phyloP scores from a whole-genome alignment of 257 asterid genomes.

The Cinchona pubescens region DNA sequence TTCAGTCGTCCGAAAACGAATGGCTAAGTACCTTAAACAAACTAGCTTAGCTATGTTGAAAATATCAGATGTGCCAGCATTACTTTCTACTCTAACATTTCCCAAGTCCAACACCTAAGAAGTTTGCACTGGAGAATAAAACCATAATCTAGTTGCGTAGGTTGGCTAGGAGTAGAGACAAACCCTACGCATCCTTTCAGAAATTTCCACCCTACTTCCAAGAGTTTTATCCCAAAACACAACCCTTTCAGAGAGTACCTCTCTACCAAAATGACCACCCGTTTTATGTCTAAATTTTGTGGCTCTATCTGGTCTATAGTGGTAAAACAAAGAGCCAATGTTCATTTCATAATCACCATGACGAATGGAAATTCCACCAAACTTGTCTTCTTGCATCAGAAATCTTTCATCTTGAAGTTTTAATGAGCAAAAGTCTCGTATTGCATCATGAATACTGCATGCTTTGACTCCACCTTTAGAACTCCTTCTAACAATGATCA shows the following conservation, averaged over 20 bases:
- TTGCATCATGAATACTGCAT: conserved; percentile 1
- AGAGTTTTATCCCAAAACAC: too few species aligned
- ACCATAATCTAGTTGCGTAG: too few species aligned
- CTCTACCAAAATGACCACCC: too few species aligned
- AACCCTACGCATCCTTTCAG: too few species aligned
- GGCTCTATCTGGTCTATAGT: too few species aligned
- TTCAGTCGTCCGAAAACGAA: neutral
- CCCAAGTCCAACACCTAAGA: conserved; percentile 1
- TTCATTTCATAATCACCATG: neutral
- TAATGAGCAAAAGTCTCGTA: conserved; percentile 1
- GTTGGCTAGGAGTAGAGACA: too few species aligned
- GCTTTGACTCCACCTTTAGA: too few species aligned
- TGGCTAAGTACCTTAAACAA: neutral
- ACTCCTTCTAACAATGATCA: conserved; percentile 1
- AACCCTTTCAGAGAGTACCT: too few species aligned
- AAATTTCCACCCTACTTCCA: too few species aligned
- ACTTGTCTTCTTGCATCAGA: neutral
- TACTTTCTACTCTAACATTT: neutral
- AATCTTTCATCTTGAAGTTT: neutral
- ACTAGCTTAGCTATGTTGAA: neutral
- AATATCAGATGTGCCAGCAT: neutral
- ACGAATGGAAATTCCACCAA: neutral
- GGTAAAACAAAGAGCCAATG: too few species aligned
- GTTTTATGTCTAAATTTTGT: too few species aligned
- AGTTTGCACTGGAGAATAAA: too few species aligned